These are phyloP conservation scores for Colletotrichum viniferum DNA, from an alignment of 2,329 filamentous ascomycete species.

Conservation along the genomic window DNA sequence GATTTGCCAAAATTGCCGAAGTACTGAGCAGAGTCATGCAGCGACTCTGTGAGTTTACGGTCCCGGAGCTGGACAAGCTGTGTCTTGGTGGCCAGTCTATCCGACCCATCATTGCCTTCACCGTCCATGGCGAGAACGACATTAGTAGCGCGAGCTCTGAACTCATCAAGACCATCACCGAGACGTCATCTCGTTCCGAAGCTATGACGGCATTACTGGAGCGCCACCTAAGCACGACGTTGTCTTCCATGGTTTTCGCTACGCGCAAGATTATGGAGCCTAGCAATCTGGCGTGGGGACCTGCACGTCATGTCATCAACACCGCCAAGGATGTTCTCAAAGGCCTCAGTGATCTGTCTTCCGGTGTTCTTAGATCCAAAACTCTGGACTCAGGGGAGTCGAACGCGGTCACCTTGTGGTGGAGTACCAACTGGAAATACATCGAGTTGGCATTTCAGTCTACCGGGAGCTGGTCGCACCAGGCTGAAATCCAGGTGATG, in stretches of 20 bases:
- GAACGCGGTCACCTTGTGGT: slow-evolving; percentile 74
- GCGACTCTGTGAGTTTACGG: slow-evolving; percentile 76
- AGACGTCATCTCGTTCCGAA: slow-evolving; percentile 50
- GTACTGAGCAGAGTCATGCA: slow-evolving; percentile 78
- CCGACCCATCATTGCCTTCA: slow-evolving; percentile 75
- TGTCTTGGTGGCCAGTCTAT: slow-evolving; percentile 72
- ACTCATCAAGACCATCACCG: slow-evolving; percentile 81
- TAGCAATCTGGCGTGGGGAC: slow-evolving; percentile 55
- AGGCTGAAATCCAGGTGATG: slow-evolving; percentile 78
- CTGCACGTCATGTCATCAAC: slow-evolving; percentile 61
- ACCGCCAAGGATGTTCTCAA: slow-evolving; percentile 62
- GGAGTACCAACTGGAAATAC: slow-evolving; percentile 83
- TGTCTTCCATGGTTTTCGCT: slow-evolving; percentile 46
- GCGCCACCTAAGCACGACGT: slow-evolving; percentile 45
- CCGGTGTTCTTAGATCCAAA: slow-evolving; percentile 59
- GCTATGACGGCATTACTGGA: slow-evolving; percentile 53
- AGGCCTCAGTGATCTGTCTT: slow-evolving; percentile 59
- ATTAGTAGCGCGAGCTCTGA: slow-evolving; percentile 82
- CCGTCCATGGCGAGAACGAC: slow-evolving; percentile 80
- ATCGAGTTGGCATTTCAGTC: slow-evolving; percentile 78
- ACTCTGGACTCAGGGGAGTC: slow-evolving; percentile 65
- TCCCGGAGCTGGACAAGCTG: slow-evolving; percentile 70
- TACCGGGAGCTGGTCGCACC: slow-evolving; percentile 83
- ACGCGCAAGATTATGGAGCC: slow-evolving; percentile 35
- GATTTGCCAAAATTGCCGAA: slow-evolving; percentile 60